A percentile compares a stretch with the other conserved stretches of the same genome.
Conservation (phyloP, 1,139 yeast species). For the Candida frijolesensis region DNA sequence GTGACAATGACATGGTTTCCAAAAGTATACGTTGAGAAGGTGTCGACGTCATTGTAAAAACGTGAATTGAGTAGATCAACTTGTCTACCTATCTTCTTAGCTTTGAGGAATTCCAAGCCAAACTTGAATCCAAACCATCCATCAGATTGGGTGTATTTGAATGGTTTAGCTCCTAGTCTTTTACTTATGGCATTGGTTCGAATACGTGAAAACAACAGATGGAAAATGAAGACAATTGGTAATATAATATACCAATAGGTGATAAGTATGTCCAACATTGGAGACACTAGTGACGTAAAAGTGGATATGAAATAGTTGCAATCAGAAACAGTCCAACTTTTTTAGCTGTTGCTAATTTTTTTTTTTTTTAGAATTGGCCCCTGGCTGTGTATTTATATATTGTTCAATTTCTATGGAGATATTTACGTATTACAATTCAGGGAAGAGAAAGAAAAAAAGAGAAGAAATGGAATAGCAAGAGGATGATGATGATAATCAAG, state of each 20-base stretch:
- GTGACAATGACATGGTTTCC: constrained; percentile 21
- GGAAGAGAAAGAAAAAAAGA: too few species aligned
- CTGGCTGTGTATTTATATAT: too few species aligned
- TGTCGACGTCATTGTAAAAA: not conserved
- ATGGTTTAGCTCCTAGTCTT: constrained; percentile 21
- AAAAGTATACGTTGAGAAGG: constrained; percentile 13
- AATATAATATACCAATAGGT: not conserved
- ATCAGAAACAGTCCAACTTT: too few species aligned
- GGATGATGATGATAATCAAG: too few species aligned
- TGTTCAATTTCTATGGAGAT: too few species aligned
- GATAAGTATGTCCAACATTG: not conserved
- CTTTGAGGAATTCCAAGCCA: constrained; percentile 15
- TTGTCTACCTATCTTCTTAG: constrained; percentile 16
- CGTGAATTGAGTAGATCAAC: constrained; percentile 11
- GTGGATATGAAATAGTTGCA: too few species aligned
- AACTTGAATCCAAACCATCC: constrained; percentile 19
- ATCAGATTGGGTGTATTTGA: constrained; percentile 16
- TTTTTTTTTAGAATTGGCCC: not conserved
- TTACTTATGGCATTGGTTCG: constrained; percentile 7
- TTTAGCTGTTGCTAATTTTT: too few species aligned
- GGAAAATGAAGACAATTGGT: not conserved
- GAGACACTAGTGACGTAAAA: too few species aligned
- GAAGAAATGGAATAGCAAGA: too few species aligned
- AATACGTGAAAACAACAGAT: not conserved
- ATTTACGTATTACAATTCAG: too few species aligned